Conservation (phyloP, 352 stramenopile genomes). For the Phytopythium oedochilum region DNA sequence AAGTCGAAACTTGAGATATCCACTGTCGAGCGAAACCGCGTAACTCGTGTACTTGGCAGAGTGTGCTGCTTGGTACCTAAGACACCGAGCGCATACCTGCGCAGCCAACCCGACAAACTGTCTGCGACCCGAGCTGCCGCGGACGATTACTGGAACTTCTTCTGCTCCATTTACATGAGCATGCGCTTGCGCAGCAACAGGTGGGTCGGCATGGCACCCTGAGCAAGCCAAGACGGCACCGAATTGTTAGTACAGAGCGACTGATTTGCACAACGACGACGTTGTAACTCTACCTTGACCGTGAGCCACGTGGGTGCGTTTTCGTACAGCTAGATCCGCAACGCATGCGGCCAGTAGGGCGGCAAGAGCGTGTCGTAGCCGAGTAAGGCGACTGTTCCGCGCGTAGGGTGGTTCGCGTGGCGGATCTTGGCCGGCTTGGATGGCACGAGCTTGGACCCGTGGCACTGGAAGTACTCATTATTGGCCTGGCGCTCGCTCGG, state of each 20-base stretch:
- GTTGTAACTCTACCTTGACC: constrained; percentile 40
- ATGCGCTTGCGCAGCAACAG: constrained; percentile 78
- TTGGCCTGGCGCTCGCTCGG: constrained; percentile 66
- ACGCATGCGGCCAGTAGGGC: constrained; percentile 94
- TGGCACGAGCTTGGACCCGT: constrained; percentile 98
- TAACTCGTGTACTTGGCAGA: no score
- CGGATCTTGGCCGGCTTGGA: constrained; percentile 99
- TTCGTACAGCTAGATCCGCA: constrained; percentile 95
- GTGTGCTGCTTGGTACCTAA: no score
- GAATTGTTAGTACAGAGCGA: no score
- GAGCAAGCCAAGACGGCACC: constrained; percentile 6
- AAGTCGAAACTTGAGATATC: no score
- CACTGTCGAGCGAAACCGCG: no score
- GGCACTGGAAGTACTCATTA: constrained; percentile 94
- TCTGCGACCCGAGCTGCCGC: no score
- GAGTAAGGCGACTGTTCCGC: constrained; percentile 89
- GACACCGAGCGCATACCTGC: no score
- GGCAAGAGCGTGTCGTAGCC: constrained; percentile 91
- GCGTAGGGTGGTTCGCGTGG: constrained; percentile 89
- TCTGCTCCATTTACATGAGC: constrained; percentile 83
- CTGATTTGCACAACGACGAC: no score
- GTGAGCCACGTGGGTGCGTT: constrained; percentile 85
- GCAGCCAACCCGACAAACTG: no score
- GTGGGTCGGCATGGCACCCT: constrained; percentile 72
- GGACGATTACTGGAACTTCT: constrained; percentile 66